Percentiles rank a stretch among this genome's conserved stretches.
These are phyloP conservation scores for Obelidium mucronatum DNA, from an alignment of 192 early-diverging fungal species.

Conservation along the genomic window DNA sequence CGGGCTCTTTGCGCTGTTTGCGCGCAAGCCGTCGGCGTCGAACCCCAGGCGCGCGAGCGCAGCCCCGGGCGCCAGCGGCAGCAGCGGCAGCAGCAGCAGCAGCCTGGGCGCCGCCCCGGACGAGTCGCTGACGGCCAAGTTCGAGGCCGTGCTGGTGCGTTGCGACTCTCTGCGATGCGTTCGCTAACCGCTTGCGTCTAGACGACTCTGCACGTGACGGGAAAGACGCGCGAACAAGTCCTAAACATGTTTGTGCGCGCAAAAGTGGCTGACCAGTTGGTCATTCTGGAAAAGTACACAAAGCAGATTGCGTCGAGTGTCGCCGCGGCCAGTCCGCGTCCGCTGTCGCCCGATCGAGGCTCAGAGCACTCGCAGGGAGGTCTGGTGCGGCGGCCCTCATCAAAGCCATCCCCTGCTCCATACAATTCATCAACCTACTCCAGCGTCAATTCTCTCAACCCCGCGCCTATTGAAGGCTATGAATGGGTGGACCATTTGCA, in stretches of 20 bases:
- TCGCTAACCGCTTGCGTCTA: not conserved
- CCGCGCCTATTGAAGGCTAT: not conserved
- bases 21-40: too few species aligned
- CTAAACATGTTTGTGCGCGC: slow-evolving; percentile 16
- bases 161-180: not conserved
- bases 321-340: not conserved
- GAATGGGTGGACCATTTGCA: slow-evolving; percentile 23
- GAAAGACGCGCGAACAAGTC: slow-evolving; percentile 9
- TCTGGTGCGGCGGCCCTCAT: not conserved
- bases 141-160: not conserved
- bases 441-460: not conserved
- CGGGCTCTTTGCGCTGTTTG: too few species aligned
- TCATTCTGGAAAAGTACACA: slow-evolving; percentile 31
- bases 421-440: not conserved
- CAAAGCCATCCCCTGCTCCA: not conserved
- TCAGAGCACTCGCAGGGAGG: not conserved
- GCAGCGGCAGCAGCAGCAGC: not conserved
- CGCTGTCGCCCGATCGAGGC: not conserved
- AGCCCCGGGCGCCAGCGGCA: not conserved
- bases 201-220: slow-evolving; percentile 13
- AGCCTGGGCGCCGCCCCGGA: not conserved
- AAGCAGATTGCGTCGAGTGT: not conserved
- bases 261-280: slow-evolving; percentile 12
- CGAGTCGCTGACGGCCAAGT: not conserved
- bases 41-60: not conserved